These are phyloP conservation scores for Populus trichocarpa DNA, from an alignment of 441 rosid genomes.

Conservation along the genomic window DNA sequence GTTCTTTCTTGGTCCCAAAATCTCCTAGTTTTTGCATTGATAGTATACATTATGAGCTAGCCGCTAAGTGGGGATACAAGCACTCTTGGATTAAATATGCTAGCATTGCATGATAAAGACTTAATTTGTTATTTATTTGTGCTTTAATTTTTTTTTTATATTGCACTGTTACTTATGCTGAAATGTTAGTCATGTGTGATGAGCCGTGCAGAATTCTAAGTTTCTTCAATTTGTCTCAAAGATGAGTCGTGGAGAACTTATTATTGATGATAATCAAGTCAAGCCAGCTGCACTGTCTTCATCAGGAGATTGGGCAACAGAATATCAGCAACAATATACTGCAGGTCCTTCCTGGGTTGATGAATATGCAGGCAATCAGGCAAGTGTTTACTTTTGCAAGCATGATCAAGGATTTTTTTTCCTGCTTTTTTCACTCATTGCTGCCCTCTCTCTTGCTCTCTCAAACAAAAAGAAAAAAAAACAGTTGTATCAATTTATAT, in stretches of 20 bases:
- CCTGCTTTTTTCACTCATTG: background rate
- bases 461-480: background rate
- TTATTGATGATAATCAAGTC: conserved; percentile 89
- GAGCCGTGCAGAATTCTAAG: conserved; percentile 78
- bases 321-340: conserved; percentile 75
- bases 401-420: conserved; percentile 6
- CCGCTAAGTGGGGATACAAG: background rate
- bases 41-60: background rate
- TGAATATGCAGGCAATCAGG: conserved; percentile 63
- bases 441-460: background rate
- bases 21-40: background rate
- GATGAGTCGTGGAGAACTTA: conserved; percentile 99
- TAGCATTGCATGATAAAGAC: background rate
- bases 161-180: conserved; percentile 2
- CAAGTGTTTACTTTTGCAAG: conserved; percentile 20
- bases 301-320: conserved; percentile 84
- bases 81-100: background rate
- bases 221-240: conserved; percentile 98
- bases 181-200: conserved; percentile 19
- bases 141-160: background rate
- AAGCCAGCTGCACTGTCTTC: conserved; percentile 50
- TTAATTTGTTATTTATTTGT: background rate
- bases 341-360: conserved; percentile 87
- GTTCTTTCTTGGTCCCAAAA: conserved; percentile 13
- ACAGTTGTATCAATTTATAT: too few relatives aligned